Base-by-base conservation (phyloP, 441 rosid genomes). In the Jatropha podagrica region DNA sequence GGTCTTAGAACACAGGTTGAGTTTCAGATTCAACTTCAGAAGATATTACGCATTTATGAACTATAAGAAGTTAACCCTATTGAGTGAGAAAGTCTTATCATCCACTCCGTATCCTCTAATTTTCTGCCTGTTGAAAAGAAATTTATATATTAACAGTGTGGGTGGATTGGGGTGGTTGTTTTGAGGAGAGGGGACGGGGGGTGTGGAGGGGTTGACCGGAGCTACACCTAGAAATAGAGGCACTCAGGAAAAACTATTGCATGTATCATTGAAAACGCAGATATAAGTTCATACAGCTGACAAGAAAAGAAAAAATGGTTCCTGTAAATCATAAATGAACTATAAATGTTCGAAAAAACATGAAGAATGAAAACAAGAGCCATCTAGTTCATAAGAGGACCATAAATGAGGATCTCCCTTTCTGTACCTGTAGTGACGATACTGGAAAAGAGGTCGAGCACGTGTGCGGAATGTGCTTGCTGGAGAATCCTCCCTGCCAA, bases 401-500 rank as follows among this genome's bases (percentile, higher is more conserved):
- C 18, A 66, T 41, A 64, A 70, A 41, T n/a, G 60, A 62, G 51
- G 46, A 60, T 67, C 66, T 74, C 63, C 74, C 73, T 48, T 67
- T 72, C 69, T 74, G 64, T 83, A 92, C 99, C 99, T 94, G 85
- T 96, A 96, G 73, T 91, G 94, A 77, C 98, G 98, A 80, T 96
- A 96, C 76, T 94, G 99, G 86, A 96, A 96, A 67, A 96, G 97
- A 42, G 78, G 95, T 40, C 93, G 86, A 80, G 98, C 96, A 78
- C 95, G 98, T 70, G 97, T 98, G 58, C 97, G 96, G 74, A 94
- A 94, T 78, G 97, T 96, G 83, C 90, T 89, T 60, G 83, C 87
- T 62, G 98, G 89, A 83, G 96, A 85, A 79, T 94, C 94, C 76
- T 92, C 97, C 99, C 99, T 96, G 91, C 81, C 82, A 79, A 83